Evolutionary conservation across 2,329 filamentous ascomycete genomes (phyloP).

Genomic region (Stachybotrys chlorohalonatus): DNA sequence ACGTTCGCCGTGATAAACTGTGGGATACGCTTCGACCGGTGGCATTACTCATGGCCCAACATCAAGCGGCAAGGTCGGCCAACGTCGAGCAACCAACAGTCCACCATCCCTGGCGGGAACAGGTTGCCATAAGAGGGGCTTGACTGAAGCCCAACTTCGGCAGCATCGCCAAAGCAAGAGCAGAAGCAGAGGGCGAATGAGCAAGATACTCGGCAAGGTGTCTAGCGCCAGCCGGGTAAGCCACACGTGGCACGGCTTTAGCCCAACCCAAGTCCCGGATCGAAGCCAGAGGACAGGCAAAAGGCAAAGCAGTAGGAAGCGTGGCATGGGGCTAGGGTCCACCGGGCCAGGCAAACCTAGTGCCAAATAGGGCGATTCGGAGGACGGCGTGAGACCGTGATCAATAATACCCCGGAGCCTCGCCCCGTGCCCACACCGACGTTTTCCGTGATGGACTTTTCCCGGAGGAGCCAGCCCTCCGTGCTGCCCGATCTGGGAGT

Average conservation of each 20-base stretch:
- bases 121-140: too few relatives aligned
- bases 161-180: neutral
- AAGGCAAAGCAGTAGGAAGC: too few relatives aligned
- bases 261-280: neutral
- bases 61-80: too few relatives aligned
- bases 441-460: neutral
- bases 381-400: neutral
- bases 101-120: too few relatives aligned
- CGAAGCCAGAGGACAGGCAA: neutral
- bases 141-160: too few relatives aligned
- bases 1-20: too few relatives aligned
- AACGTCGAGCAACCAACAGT: too few relatives aligned
- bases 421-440: neutral
- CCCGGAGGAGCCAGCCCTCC: neutral
- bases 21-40: too few relatives aligned
- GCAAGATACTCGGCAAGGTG: neutral
- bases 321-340: neutral
- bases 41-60: too few relatives aligned
- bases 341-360: neutral
- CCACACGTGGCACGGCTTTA: neutral
- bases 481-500: neutral
- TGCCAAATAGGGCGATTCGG: conserved; percentile 1
- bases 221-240: neutral
- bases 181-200: neutral
- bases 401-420: neutral